Evolutionary conservation across 78 protist genomes (phyloP), one percentile per base, ranked within the genome.

Genomic region (slime mould (Dictyostelium discoideum)): DNA sequence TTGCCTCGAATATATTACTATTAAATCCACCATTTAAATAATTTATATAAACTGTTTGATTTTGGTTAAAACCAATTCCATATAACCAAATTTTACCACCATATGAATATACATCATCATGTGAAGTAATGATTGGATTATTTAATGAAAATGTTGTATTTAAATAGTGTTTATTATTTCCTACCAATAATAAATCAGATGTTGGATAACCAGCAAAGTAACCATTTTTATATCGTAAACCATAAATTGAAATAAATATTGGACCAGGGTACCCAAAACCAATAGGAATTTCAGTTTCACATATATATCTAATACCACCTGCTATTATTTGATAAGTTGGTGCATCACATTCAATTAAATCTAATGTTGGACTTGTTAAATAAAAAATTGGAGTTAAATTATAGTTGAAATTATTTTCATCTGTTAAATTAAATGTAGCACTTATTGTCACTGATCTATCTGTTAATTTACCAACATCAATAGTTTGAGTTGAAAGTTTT

Each of bases 221-320:
- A 11, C 77, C 77, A 26, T 69, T 69, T 69, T 69, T 69, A 26
- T 22, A 24, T 69, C 0, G 0, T 9, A 82, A 1, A 82, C 86
- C 86, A 57, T 29, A 82, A 0, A 82, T 11, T 54, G 86, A 82
- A 5, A 82, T 10, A 29, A 11, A 3, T 0, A 82, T 54, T 22
- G 40, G 40, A 54, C 39, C 39, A 26, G 86, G 86, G 8, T 82
- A 82, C 3, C 74, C 86, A 57, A 82, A 82, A 1, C 42, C 54
- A 2, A 29, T n/a, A 3, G 86, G 86, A 6, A 82, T 26, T 69
- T 22, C 39, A 1, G 6, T 26, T 26, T 22, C 42, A 11, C 42
- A 22, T 10, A 24, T 10, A 69, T 1, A 69, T 9, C 22, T 69
- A 3, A 3, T 26, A 16, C 22, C 9, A 69, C 2, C 22, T 26